Base-by-base conservation (phyloP, 2,329 filamentous ascomycete species). In the Sclerotinia sclerotiorum region DNA sequence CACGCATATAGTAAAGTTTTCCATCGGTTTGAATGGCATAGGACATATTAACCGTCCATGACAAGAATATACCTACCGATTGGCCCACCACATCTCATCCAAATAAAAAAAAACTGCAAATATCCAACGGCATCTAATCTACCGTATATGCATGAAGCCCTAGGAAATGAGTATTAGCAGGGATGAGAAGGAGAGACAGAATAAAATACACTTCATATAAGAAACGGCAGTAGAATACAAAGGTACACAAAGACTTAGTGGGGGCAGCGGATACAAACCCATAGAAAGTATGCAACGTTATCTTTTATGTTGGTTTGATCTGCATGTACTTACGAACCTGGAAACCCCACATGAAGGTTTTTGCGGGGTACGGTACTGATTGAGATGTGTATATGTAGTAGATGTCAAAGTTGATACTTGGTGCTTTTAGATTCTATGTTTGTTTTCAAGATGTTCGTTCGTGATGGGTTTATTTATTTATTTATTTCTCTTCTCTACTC, bases 41-140 rank as follows among this genome's bases (percentile, higher is more conserved):
- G 8, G 15, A 10, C 48, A 42, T 42, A 51, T 51, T 27, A 39
- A 63, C 32, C n/a, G 32, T 24, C 39, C 11, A 32, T 27, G 39
- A 46, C 46, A 39, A 63, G 15, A 63, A 63, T 8, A 39, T 21
- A 63, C n/a, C n/a, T 5, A 39, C 46, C n/a, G 32, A 63, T 51
- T 42, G 60, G 46, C 11, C n/a, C n/a, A n/a, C n/a, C n/a, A n/a
- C n/a, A n/a, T n/a, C n/a, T n/a, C n/a, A n/a, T n/a, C n/a, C n/a
- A n/a, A n/a, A n/a, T n/a, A n/a, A n/a, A n/a, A n/a, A 51, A 13
- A 19, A 48, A 11, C 24, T n/a, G 29, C 74, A 62, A 64, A 68
- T 35, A 58, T 19, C 3, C 46, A 39, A 51, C 60, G 29, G 60
- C 17, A 51, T 17, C n/a, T 24, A 54, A 52, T 57, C 56, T 21